Evolutionary conservation across 2,329 filamentous ascomycete species (phyloP), one percentile per base, ranked within the genome.

Genomic region (Penicillium occitanis): DNA sequence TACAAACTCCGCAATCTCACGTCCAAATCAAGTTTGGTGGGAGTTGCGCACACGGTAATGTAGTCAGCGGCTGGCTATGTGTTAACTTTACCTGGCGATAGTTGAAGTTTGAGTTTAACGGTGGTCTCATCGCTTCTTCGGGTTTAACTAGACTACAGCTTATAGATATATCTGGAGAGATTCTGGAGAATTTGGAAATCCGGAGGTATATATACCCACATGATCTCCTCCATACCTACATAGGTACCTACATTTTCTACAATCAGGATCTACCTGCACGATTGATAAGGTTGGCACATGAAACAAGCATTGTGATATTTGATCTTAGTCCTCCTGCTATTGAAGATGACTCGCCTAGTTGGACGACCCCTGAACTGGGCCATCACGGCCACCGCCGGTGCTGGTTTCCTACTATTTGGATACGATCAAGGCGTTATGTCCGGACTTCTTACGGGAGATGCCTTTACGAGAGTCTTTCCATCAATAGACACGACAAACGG

Each of bases 351-450:
- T 17, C 35, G 33, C 5, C 46, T 63, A 10, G 44, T 51, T 14
- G 60, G 60, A 42, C 60, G 46, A 35, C 46, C 44, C 10, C 13
- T 63, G 60, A 63, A 63, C 33, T 63, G 60, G 60, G 60, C 46
- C 60, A 64, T 64, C 7, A 64, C 51, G 40, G 61, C 61, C 22
- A 48, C 61, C 17, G 51, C 48, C 8, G 51, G 33, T 2, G 33
- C 51, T 37, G 61, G 61, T 6, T 57, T 57, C 37, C 37, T 64
- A 5, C 51, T 64, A 3, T 64, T 64, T 58, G 61, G 61, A 11
- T 64, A 64, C 10, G 61, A 64, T 19, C 61, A 64, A 57, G 51
- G 51, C 13, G 61, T 64, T 14, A 64, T 64, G 51, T 51, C 48
- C 10, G 61, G 61, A 44, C 51, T 64, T 35, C 50, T 64, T 22